Evolutionary conservation across 352 stramenopile genomes (phyloP).

Genomic region (Phytophthora constricta): DNA sequence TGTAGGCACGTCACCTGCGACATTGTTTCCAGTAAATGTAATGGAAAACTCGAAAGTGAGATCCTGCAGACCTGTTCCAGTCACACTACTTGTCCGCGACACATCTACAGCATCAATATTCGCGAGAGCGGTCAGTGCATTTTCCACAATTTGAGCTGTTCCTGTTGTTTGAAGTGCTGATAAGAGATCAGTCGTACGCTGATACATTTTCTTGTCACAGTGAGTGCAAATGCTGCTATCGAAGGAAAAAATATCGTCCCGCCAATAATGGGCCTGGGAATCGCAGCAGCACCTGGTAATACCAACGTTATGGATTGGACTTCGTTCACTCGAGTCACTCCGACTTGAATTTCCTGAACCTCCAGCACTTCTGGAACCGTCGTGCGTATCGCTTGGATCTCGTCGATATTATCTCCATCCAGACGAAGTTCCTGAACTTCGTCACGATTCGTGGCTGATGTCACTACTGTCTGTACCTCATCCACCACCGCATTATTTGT

Average conservation of each 20-base stretch:
- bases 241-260: conserved; percentile 54
- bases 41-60: conserved; percentile 86
- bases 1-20: conserved; percentile 88
- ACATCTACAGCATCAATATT: conserved; percentile 63
- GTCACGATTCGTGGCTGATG: conserved; percentile 90
- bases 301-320: conserved; percentile 86
- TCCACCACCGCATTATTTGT: conserved; percentile 76
- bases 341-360: conserved; percentile 89
- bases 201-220: conserved; percentile 65
- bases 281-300: conserved; percentile 59
- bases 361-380: conserved; percentile 79
- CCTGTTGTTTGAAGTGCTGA: conserved; percentile 28
- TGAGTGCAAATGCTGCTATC: conserved; percentile 63
- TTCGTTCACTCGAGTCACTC: conserved; percentile 67
- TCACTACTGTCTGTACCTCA: conserved; percentile 94
- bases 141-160: conserved; percentile 26
- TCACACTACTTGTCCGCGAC: conserved; percentile 7
- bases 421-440: conserved; percentile 91
- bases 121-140: conserved; percentile 38
- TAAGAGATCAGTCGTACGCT: conserved; percentile 44
- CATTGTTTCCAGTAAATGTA: conserved; percentile 85
- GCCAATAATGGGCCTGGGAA: conserved; percentile 43
- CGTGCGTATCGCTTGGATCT: conserved; percentile 92
- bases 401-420: conserved; percentile 88
- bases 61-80: conserved; percentile 57